Percentiles rank a stretch among this genome's conserved stretches.
Evolutionary conservation across 441 rosid species (phyloP).

Genomic region (Caryocar brasiliense): DNA sequence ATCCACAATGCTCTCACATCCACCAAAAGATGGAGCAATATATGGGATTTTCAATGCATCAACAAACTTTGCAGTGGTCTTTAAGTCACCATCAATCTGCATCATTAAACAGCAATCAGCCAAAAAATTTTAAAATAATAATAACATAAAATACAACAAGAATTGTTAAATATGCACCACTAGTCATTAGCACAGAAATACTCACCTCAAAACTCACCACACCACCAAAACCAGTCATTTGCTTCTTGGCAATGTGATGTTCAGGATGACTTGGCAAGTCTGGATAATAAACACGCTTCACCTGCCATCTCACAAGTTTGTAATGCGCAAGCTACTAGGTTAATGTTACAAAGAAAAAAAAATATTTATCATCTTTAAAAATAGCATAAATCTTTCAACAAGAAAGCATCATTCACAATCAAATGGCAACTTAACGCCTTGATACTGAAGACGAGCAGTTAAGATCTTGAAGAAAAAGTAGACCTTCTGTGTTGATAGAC

Average conservation of each 20-base stretch:
- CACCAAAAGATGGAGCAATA: slow-evolving; percentile 96
- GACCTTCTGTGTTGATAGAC: too few relatives aligned
- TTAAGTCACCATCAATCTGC: slow-evolving; percentile 76
- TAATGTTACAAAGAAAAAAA: too few relatives aligned
- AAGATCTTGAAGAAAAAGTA: too few relatives aligned
- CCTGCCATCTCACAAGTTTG: slow-evolving; percentile 31
- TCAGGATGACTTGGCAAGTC: slow-evolving; percentile 91
- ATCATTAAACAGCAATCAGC: slow-evolving; percentile 1
- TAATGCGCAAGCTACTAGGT: too few relatives aligned
- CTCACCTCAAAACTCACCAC: slow-evolving; percentile 95
- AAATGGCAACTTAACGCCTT: too few relatives aligned
- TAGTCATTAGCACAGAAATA: neutral
- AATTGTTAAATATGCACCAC: neutral
- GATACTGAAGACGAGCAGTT: too few relatives aligned
- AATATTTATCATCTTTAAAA: too few relatives aligned
- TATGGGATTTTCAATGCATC: slow-evolving; percentile 89
- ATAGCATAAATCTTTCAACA: too few relatives aligned
- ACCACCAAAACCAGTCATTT: slow-evolving; percentile 98
- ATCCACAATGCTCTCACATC: slow-evolving; percentile 92
- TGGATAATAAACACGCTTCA: slow-evolving; percentile 79
- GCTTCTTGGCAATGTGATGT: slow-evolving; percentile 74
- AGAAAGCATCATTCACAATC: too few relatives aligned
- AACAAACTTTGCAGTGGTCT: slow-evolving; percentile 56
- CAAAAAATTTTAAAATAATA: neutral
- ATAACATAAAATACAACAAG: neutral